Evolutionary conservation across 306 rosid species (phyloP), one percentile per base, ranked within the genome.

Genomic region (Trifolium dubium): DNA sequence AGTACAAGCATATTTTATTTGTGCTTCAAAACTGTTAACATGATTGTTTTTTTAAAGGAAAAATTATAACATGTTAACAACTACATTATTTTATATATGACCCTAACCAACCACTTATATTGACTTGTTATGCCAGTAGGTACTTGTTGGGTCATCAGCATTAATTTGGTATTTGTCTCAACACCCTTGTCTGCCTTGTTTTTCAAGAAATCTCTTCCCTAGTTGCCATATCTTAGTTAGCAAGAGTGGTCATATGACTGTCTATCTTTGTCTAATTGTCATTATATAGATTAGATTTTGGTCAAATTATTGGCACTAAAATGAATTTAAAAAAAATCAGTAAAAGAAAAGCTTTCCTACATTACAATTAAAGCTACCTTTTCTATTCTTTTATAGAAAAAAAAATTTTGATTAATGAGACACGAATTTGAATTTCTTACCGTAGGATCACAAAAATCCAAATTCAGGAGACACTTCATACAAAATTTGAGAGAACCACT

Each of bases 91-190:
- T 50, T 65, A 18, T 8, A 14, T 32, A 5, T n/a, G 44, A 19
- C 74, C 12, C 43, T 41, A 70, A 46, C 70, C 53, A 78, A 44
- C 74, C 43, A 66, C 75, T 75, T 55, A 39, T 1, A 13, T 74
- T 65, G 59, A 75, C 58, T 40, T 28, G 59, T 76, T 14, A 51
- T 7, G 2, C 12, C 37, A 47, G 6, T 61, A 41, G 43, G 17
- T 72, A 18, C 35, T 31, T 60, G 1, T 46, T 34, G 15, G 50
- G 44, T 37, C 14, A 40, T 32, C n/a, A 3, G 10, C 17, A 30
- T 14, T 31, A 32, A 29, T 72, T 56, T 11, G 66, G 54, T n/a
- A 35, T 43, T 72, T 15, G 39, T 46, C 34, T 72, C 69, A 56
- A 56, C 63, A 66, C 35, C 66, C 35, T 32, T 2, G 6, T 29